Base-by-base conservation (phyloP, 495 filamentous ascomycete species). In the Thozetella sp. region DNA sequence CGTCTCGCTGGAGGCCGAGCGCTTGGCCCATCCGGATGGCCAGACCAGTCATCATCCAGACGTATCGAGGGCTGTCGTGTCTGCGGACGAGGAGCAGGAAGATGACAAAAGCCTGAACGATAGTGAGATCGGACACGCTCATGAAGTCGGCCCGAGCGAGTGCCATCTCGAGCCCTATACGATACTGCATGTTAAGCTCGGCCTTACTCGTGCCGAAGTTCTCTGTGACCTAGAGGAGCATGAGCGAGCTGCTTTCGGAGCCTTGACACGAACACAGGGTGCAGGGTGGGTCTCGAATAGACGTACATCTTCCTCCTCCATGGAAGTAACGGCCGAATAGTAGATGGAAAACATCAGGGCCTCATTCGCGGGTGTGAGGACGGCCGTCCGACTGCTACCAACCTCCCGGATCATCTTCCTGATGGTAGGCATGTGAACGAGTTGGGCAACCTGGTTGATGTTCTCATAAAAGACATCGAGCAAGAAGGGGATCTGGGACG, bases 311-410 rank as follows among this genome's bases (percentile, higher is more conserved):
- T 84, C 78, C 10, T 83, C 78, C 22, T 84, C 84, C 80, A 86
- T 80, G 0, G 84, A 87, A 1, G 73, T 77, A 12, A 87, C 66
- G 1, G 86, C 77, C 0, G 83, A 78, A 64, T 86, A 88, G 64
- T 86, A 88, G 3, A 88, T 83, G 0, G 84, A 73, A 65, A 87
- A 86, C 67, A 87, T 70, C 48, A 88, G 65, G 13, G 86, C 83
- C 60, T 88, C 81, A 52, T 84, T 77, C 24, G 74, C 66, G 4
- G 77, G 73, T 0, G 75, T 72, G 0, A 80, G 62, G 20, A 57
- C 51, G 22, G 73, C 64, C 54, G 69, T 63, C 22, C 73, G 66
- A 40, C 63, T 65, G 2, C 68, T 67, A 10, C 74, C 72, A 19
- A 72, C 62, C 40, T 74, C 66, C 3, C 74, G 73, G 11, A 82